phyloP scores from a whole-genome alignment of 2,329 filamentous ascomycete genomes.

The Huntiella omanensis region DNA sequence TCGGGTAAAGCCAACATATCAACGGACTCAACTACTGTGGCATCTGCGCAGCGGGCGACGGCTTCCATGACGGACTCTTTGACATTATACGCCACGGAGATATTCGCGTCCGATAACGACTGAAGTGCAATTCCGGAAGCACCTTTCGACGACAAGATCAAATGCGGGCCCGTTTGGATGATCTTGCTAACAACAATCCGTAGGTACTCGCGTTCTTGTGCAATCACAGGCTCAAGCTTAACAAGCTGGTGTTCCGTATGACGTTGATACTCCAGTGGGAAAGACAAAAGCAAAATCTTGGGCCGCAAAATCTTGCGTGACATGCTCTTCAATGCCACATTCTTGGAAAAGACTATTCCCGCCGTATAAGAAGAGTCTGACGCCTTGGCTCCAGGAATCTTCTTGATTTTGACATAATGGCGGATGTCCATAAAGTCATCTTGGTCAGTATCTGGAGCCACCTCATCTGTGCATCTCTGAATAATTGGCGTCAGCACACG shows the following conservation, averaged over 20 bases:
- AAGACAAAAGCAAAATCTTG: slow-evolving; percentile 80
- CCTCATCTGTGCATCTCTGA: slow-evolving; percentile 78
- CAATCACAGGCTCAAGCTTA: slow-evolving; percentile 91
- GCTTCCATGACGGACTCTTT: slow-evolving; percentile 92
- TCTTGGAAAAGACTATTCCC: slow-evolving; percentile 93
- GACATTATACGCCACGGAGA: slow-evolving; percentile 90
- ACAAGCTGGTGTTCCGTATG: slow-evolving; percentile 78
- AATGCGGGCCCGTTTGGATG: slow-evolving; percentile 61
- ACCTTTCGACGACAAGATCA: slow-evolving; percentile 81
- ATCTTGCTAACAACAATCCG: slow-evolving; percentile 85
- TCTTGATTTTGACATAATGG: slow-evolving; percentile 94
- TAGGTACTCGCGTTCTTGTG: slow-evolving; percentile 87
- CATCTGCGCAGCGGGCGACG: slow-evolving; percentile 79
- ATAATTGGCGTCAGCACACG: slow-evolving; percentile 79
- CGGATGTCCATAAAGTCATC: slow-evolving; percentile 95
- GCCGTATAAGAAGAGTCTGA: slow-evolving; percentile 93
- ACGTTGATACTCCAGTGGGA: slow-evolving; percentile 87
- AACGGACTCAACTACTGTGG: slow-evolving; percentile 81
- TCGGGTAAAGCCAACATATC: slow-evolving; percentile 66
- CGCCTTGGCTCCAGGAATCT: slow-evolving; percentile 76
- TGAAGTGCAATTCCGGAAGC: slow-evolving; percentile 82
- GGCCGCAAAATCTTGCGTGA: slow-evolving; percentile 66
- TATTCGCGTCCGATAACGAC: slow-evolving; percentile 70
- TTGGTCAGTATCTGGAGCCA: slow-evolving; percentile 74
- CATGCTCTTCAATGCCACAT: slow-evolving; percentile 92